These are phyloP conservation scores for Fraxinus paxiana DNA, from an alignment of 305 asterid species.

Conservation along the genomic window DNA sequence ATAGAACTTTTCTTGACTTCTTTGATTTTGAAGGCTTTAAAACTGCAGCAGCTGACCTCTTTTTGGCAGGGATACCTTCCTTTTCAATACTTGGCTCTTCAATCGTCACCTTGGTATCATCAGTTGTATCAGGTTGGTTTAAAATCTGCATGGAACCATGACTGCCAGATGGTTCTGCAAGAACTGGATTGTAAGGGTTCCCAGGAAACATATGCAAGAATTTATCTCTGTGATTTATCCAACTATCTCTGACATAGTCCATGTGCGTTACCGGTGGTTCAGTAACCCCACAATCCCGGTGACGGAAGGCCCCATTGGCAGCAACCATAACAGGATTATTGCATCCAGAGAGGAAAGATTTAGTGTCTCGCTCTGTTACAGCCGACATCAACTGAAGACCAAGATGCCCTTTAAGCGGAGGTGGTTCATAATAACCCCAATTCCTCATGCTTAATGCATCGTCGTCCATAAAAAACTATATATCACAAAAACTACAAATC, in stretches of 20 bases:
- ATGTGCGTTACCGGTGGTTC: constrained; percentile 65
- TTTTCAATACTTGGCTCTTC: constrained; percentile 55
- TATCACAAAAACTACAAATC: constrained; percentile 31
- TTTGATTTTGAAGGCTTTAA: constrained; percentile 67
- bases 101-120: constrained; percentile 35
- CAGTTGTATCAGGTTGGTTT: constrained; percentile 55
- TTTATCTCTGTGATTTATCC: constrained; percentile 80
- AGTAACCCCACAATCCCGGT: constrained; percentile 56
- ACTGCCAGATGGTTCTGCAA: constrained; percentile 63
- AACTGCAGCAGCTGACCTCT: constrained; percentile 41
- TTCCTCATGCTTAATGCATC: constrained; percentile 72
- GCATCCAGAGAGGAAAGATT: constrained; percentile 57
- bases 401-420: constrained; percentile 54
- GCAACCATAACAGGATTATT: constrained; percentile 61
- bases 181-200: constrained; percentile 42
- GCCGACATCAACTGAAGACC: constrained; percentile 84
- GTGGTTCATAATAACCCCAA: constrained; percentile 91
- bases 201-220: constrained; percentile 72
- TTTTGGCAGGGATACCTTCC: constrained; percentile 53
- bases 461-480: constrained; percentile 62
- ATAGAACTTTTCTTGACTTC: constrained; percentile 53
- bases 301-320: constrained; percentile 60
- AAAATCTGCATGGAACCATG: constrained; percentile 64
- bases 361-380: constrained; percentile 60
- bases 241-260: constrained; percentile 71